Evolutionary conservation across 1,139 yeast genomes (phyloP), one percentile per base, ranked within the genome.

Genomic region (Candida freyschussii): DNA sequence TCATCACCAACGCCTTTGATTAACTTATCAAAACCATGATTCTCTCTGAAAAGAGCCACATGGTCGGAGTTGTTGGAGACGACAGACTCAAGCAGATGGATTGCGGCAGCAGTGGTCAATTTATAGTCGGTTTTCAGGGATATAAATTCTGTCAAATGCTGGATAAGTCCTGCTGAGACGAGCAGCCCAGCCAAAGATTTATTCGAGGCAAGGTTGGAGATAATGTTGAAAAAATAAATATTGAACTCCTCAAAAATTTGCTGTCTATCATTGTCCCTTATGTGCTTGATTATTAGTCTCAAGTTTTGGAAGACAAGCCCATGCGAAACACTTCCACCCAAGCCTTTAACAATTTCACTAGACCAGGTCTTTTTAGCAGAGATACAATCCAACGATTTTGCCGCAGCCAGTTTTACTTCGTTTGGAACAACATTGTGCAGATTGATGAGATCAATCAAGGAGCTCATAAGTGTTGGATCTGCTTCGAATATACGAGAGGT

Each of bases 271-370:
- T 59, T 58, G 14, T 50, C 54, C 26, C 58, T 51, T 35, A 61
- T 27, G 19, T 70, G 66, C 39, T 72, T 71, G 36, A 75, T 65
- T 17, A 85, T 72, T 31, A 66, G 66, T 42, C 93, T 70, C 24
- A 89, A 58, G 28, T 80, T 70, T 49, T 84, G 89, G 61, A 81
- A 84, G 26, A 89, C 53, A 7, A 78, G 60, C 0, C 97, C 97
- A 56, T 89, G 96, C 37, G 78, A 78, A 22, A 89, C 87, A 52
- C 86, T 86, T 5, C 93, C 96, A n/a, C 93, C 86, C 47, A 87
- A 60, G n/a, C 86, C 77, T 39, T 86, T 68, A 36, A 87, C 68
- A 21, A 89, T 68, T 44, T 89, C 96, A 29, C 80, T 69, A 15
- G 91, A 79, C 73, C 89, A 81, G 4, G 72, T 70, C 32, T 77